Conservation (phyloP, 2,329 filamentous ascomycete species). For the Pseudonectria buxi region DNA sequence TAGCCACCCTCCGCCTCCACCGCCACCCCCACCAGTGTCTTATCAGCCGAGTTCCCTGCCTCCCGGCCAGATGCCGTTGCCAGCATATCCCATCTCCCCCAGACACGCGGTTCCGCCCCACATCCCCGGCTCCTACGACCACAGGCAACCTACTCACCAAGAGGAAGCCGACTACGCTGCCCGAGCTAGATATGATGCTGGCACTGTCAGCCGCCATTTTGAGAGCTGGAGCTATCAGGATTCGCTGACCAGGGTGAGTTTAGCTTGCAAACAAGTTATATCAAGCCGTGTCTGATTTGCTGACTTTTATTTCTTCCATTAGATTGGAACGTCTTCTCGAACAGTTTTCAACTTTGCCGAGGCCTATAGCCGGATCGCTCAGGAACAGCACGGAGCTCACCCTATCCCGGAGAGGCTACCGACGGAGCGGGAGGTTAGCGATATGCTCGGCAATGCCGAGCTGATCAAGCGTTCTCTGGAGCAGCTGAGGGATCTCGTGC, state of each 20-base stretch:
- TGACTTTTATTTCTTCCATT: constrained; percentile 3
- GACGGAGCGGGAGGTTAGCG: constrained; percentile 47
- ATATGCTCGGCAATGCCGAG: constrained; percentile 48
- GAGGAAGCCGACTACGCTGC: constrained; percentile 41
- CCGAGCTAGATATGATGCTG: constrained; percentile 37
- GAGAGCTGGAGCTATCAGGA: constrained; percentile 50
- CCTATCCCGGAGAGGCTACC: constrained; percentile 49
- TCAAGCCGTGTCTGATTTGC: not conserved
- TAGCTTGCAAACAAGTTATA: not conserved
- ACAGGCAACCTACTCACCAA: constrained; percentile 34
- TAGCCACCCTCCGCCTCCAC: constrained; percentile 26
- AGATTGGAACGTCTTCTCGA: constrained; percentile 47
- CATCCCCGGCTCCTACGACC: constrained; percentile 37
- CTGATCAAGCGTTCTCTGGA: constrained; percentile 48
- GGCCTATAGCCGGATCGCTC: constrained; percentile 46
- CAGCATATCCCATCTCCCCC: constrained; percentile 45
- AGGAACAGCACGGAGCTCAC: constrained; percentile 48
- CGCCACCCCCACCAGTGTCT: constrained; percentile 33
- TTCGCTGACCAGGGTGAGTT: constrained; percentile 42
- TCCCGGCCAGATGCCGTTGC: constrained; percentile 41
- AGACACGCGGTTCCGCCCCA: constrained; percentile 38
- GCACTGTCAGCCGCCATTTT: constrained; percentile 39
- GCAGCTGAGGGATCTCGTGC: constrained; percentile 46
- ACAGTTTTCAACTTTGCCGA: constrained; percentile 53
- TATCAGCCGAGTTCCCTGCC: constrained; percentile 38